Percentiles rank a stretch among this genome's conserved stretches.
These are phyloP conservation scores for Maudiozyma humilis DNA, from an alignment of 1,139 yeast genomes.

Conservation along the genomic window DNA sequence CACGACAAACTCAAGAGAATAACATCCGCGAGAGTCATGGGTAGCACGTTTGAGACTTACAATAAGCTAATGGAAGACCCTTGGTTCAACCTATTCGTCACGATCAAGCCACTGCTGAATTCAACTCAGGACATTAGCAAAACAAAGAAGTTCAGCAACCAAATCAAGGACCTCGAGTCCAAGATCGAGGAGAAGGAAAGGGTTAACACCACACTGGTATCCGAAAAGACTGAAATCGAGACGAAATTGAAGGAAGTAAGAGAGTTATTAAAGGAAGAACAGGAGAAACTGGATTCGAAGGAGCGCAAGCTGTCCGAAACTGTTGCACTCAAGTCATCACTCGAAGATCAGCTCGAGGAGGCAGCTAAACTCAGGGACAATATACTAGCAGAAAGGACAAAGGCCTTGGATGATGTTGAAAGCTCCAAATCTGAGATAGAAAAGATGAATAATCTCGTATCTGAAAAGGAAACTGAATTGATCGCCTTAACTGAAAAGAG, in stretches of 20 bases:
- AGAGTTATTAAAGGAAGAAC: conserved; percentile 22
- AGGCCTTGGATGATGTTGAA: conserved; percentile 26
- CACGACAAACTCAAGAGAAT: conserved; percentile 47
- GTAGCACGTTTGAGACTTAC: conserved; percentile 51
- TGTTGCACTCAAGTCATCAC: conserved; percentile 13
- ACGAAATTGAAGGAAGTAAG: conserved; percentile 34
- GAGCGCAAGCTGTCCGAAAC: conserved; percentile 31
- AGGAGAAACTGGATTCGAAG: conserved; percentile 17
- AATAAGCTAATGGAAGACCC: conserved; percentile 51
- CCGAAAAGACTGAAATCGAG: conserved; percentile 31
- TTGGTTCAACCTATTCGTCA: conserved; percentile 72
- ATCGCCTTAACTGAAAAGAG: conserved; percentile 22
- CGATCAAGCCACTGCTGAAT: conserved; percentile 68
- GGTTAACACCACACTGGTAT: conserved; percentile 29
- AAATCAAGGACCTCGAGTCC: conserved; percentile 47
- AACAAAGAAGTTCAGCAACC: conserved; percentile 48
- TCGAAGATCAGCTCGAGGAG: conserved; percentile 17
- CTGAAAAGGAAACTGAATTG: conserved; percentile 18
- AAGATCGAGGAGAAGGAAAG: conserved; percentile 32
- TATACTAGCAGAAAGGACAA: conserved; percentile 33
- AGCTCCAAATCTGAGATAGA: conserved; percentile 23
- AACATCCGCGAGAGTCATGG: conserved; percentile 65
- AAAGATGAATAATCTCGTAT: conserved; percentile 26
- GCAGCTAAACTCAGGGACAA: conserved; percentile 33
- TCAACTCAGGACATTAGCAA: conserved; percentile 55